Evolutionary conservation across 495 filamentous ascomycete species (phyloP).

Genomic region (Penicillium roqueforti): DNA sequence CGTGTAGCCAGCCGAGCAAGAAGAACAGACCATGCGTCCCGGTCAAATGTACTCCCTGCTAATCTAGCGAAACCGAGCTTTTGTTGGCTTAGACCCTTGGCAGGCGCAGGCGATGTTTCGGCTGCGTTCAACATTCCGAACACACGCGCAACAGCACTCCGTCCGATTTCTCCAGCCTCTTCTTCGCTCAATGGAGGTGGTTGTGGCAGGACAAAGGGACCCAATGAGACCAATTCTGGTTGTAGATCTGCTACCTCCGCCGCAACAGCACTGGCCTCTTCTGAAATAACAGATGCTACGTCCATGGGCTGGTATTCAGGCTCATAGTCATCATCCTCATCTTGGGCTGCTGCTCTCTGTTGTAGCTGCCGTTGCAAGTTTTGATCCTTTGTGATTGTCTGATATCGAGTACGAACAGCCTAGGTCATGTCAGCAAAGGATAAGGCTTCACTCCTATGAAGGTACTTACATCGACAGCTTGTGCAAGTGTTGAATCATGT

Average conservation of each 20-base stretch:
- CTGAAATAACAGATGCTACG: slow-evolving; percentile 65
- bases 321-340: slow-evolving; percentile 88
- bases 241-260: slow-evolving; percentile 49
- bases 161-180: slow-evolving; percentile 62
- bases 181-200: slow-evolving; percentile 67
- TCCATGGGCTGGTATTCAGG: slow-evolving; percentile 74
- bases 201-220: slow-evolving; percentile 72
- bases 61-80: slow-evolving; percentile 69
- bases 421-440: slow-evolving; percentile 25
- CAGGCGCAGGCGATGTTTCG: slow-evolving; percentile 56
- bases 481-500: slow-evolving; percentile 58
- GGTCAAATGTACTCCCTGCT: slow-evolving; percentile 79
- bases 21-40: slow-evolving; percentile 86
- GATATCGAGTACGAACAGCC: slow-evolving; percentile 47
- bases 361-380: slow-evolving; percentile 34
- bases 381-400: slow-evolving; percentile 43
- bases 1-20: slow-evolving; percentile 83
- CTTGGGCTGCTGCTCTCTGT: slow-evolving; percentile 50
- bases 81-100: slow-evolving; percentile 38
- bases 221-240: slow-evolving; percentile 54
- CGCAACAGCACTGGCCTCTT: slow-evolving; percentile 63
- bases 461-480: slow-evolving; percentile 57
- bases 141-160: slow-evolving; percentile 65
- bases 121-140: slow-evolving; percentile 70
- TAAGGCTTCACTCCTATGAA: background rate